Base-by-base conservation (phyloP, 345 rosid genomes). In the Salix arbutifolia region DNA sequence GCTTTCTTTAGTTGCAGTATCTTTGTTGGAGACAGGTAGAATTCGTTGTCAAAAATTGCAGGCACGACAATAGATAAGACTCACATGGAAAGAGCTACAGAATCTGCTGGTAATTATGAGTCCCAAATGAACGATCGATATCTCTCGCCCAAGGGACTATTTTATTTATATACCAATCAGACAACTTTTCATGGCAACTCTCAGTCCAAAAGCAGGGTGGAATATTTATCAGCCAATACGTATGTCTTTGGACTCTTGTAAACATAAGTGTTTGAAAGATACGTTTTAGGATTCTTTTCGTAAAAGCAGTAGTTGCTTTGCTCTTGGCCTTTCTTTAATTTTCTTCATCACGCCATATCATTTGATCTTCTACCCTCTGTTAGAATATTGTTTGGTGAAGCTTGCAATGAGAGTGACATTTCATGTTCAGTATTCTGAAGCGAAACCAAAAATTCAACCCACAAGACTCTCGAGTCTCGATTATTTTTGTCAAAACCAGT, bases 31-130 rank as follows among this genome's bases (percentile, higher is more conserved):
- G 71, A 66, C 37, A 52, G 50, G 35, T 70, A 75, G 2, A 18
- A 37, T 67, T 14, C 16, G 17, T 35, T 67, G 73, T 75, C 78
- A 75, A 75, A 53, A 67, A 16, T 75, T 75, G 58, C 30, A 53
- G 73, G 78, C 58, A 6, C 10, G 26, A 19, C 6, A n/a, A 25
- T 38, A 4, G 26, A 50, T 50, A 18, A 75, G 25, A 37, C 46
- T 56, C 53, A 35, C 67, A 25, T 56, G 18, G 65, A 25, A 5
- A 46, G 17, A 28, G 28, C 2, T 6, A 69, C 23, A 23, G 18
- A 72, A n/a, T 14, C 19, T 38, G 18, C 19, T 26, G 19, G 6
- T 48, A 40, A 56, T 23, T n/a, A 16, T 56, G 23, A 44, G 33
- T 8, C 10, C 10, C 1, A 17, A 70, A 60, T 30, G 11, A 65